phyloP scores from a whole-genome alignment of 805 yeast species.

The Starmerella stigmatis region DNA sequence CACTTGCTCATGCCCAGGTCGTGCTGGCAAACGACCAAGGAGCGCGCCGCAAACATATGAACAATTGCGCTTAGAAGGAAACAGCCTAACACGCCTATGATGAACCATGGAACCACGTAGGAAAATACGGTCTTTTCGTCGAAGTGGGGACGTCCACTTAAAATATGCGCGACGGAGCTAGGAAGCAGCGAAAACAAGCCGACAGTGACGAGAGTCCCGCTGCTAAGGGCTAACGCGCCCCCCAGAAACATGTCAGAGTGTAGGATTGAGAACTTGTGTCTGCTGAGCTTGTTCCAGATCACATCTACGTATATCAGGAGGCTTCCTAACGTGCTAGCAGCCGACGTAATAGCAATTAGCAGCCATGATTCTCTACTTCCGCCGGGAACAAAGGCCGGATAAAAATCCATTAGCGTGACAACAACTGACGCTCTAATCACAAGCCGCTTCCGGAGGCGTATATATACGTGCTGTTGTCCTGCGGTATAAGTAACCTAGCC shows the following conservation, averaged over 20 bases:
- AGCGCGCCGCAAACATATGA: constrained; percentile 54
- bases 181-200: constrained; percentile 73
- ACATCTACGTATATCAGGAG: constrained; percentile 52
- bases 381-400: neutral
- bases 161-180: constrained; percentile 43
- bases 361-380: constrained; percentile 36
- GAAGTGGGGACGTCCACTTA: constrained; percentile 24
- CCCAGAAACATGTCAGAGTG: constrained; percentile 57
- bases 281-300: constrained; percentile 40
- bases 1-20: constrained; percentile 9
- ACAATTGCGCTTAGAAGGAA: constrained; percentile 50
- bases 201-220: constrained; percentile 74
- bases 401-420: neutral
- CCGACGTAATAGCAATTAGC: constrained; percentile 53
- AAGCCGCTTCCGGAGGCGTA: neutral
- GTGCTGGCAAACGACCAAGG: constrained; percentile 18
- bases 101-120: constrained; percentile 38
- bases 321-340: constrained; percentile 65
- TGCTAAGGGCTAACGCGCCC: constrained; percentile 61
- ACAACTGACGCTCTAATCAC: neutral
- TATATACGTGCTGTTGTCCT: too few relatives aligned
- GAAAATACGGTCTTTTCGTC: constrained; percentile 29
- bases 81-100: constrained; percentile 54
- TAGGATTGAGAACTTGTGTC: constrained; percentile 43
- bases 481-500: neutral